These are phyloP conservation scores for Lophiostoma macrostomum DNA, from an alignment of 495 filamentous ascomycete genomes.

Conservation along the genomic window DNA sequence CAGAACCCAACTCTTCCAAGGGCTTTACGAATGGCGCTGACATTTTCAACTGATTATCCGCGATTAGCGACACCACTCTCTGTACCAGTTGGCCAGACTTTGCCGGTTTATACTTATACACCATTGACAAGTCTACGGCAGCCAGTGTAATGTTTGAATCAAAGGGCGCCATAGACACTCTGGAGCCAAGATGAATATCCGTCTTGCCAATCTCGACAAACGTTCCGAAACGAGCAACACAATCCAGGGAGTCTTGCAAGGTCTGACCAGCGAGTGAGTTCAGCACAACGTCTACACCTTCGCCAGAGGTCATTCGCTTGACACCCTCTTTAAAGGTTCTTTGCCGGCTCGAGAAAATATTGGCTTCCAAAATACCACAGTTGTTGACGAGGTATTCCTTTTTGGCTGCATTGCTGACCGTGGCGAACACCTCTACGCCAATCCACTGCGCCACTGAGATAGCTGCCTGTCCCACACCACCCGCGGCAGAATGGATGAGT, in stretches of 20 bases:
- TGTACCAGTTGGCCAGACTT: background rate
- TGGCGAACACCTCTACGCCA: constrained; percentile 18
- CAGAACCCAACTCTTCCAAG: background rate
- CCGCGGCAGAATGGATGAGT: constrained; percentile 36
- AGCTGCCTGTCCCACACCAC: constrained; percentile 23
- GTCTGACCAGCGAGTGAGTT: constrained; percentile 48
- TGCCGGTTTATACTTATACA: background rate
- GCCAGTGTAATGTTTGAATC: background rate
- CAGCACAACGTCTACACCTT: constrained; percentile 57
- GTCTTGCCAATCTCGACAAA: constrained; percentile 49
- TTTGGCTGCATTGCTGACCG: constrained; percentile 9
- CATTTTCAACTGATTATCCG: background rate
- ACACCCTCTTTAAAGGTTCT: background rate
- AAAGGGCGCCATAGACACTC: background rate
- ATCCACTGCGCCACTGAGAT: constrained; percentile 3
- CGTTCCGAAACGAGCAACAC: constrained; percentile 49
- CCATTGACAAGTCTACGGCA: background rate
- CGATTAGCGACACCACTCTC: background rate
- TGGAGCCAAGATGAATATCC: background rate
- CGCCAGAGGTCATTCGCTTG: constrained; percentile 42
- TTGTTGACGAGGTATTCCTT: background rate
- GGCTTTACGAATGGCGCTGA: background rate
- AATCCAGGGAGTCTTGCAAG: constrained; percentile 47
- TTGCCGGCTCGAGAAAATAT: background rate
- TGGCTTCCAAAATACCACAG: background rate